Evolutionary conservation across 441 rosid genomes (phyloP).

Genomic region (Euphorbia celastroides): DNA sequence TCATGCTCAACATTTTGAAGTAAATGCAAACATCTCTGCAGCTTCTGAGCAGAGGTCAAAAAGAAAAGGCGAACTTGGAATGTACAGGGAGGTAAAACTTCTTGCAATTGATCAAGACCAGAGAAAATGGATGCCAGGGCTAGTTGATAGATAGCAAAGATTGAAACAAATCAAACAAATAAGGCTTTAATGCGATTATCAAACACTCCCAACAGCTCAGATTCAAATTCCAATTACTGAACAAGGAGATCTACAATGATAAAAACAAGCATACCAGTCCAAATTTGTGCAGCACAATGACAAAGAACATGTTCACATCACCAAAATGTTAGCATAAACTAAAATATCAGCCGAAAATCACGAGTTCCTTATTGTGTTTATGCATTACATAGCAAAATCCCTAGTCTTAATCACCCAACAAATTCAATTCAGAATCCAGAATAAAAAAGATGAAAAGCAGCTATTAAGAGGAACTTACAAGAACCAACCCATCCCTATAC

Average conservation of each 20-base stretch:
- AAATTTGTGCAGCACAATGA: neutral
- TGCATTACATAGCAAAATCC: neutral
- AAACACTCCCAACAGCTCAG: neutral
- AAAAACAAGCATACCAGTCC: neutral
- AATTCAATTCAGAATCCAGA: neutral
- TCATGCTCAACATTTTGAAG: neutral
- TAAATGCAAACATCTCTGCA: neutral
- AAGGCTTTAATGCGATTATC: neutral
- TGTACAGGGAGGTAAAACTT: too few relatives aligned
- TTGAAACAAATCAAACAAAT: too few relatives aligned
- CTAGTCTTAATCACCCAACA: neutral
- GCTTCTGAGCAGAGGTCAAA: neutral
- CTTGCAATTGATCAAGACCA: neutral
- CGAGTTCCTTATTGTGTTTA: neutral
- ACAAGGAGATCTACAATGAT: neutral
- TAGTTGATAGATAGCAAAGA: neutral
- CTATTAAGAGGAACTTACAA: conserved; percentile 44
- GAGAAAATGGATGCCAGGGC: neutral
- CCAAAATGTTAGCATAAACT: neutral
- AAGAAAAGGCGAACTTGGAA: neutral
- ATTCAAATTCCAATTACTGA: neutral
- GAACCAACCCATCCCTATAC: conserved; percentile 88
- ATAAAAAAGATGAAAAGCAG: neutral
- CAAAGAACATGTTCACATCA: neutral
- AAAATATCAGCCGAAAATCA: neutral